Conservation (phyloP, 139 green algal species). For the Haematococcus sp. region DNA sequence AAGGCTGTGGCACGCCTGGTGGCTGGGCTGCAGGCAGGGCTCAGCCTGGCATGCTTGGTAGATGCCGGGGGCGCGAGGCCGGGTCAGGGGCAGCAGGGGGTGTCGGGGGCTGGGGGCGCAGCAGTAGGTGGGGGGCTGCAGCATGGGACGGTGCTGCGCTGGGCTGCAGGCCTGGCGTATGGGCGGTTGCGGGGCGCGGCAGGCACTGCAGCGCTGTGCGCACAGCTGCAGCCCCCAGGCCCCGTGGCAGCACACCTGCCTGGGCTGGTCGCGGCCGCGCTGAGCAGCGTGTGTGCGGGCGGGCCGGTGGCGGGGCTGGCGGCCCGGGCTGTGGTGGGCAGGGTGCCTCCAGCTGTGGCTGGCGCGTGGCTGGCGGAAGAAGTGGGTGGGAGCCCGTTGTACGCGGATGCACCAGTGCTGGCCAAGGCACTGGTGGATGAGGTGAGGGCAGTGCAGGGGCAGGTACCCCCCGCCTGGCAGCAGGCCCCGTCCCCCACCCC, state of each 20-base stretch:
- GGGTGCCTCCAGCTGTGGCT: background rate
- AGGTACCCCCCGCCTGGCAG: no score
- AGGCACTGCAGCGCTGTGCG: background rate
- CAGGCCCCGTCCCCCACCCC: no score
- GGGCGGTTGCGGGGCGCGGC: background rate
- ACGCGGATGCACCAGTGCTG: no score
- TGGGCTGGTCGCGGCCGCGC: background rate
- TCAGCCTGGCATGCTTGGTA: background rate
- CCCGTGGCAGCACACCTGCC: background rate
- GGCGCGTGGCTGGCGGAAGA: background rate
- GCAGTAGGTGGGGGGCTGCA: background rate
- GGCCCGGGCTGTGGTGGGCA: background rate
- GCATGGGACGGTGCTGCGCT: background rate
- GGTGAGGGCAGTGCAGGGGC: no score
- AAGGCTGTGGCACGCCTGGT: background rate
- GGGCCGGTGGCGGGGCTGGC: background rate
- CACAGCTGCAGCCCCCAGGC: background rate
- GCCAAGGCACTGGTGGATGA: no score
- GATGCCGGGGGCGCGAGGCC: no score
- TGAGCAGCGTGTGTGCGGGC: background rate
- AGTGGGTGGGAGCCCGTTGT: no score
- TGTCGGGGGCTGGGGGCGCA: no score
- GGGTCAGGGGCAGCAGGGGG: no score
- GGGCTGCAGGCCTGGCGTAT: background rate
- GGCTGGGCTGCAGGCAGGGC: background rate